A percentile compares a stretch with the other conserved stretches of the same genome.
Evolutionary conservation across 1,139 yeast species (phyloP).

Genomic region (Casaregolazyma suthepensis): DNA sequence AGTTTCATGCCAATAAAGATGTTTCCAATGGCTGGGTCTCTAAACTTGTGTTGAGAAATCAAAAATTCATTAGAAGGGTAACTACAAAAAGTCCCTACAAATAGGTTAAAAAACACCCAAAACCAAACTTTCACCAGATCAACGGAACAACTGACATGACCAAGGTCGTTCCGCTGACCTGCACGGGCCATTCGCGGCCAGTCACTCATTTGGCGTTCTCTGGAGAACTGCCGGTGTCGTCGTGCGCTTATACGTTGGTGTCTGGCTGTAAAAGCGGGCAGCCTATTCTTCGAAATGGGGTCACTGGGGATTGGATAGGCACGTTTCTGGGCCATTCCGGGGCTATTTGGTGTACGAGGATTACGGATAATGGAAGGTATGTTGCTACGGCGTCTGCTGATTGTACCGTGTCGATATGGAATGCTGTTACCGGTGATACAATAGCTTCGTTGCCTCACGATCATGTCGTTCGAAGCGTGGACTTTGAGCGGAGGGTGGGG

Average conservation of each 20-base stretch:
- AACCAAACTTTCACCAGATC: background rate
- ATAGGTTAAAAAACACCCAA: too few species aligned
- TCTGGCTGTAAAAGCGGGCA: conserved; percentile 38
- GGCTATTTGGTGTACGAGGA: conserved; percentile 34
- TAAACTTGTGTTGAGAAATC: too few species aligned
- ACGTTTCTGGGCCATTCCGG: conserved; percentile 37
- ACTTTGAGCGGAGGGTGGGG: background rate
- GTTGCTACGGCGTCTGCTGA: conserved; percentile 34
- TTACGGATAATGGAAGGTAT: conserved; percentile 28
- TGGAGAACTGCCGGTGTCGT: conserved; percentile 14
- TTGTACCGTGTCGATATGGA: conserved; percentile 34
- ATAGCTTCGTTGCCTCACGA: conserved; percentile 27
- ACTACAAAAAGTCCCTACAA: too few species aligned
- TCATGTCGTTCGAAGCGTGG: conserved; percentile 29
- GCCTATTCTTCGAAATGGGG: conserved; percentile 36
- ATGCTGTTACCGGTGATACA: conserved; percentile 26
- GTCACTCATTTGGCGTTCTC: conserved; percentile 34
- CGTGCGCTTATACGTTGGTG: conserved; percentile 22
- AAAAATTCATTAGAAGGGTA: background rate
- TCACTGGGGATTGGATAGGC: conserved; percentile 38
- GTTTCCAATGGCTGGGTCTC: background rate
- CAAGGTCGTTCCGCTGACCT: conserved; percentile 31
- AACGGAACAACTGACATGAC: conserved; percentile 12
- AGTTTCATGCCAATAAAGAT: background rate
- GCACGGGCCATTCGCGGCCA: conserved; percentile 38